Conservation (phyloP, 768 basidiomycete genomes). For the Pholiota molesta region DNA sequence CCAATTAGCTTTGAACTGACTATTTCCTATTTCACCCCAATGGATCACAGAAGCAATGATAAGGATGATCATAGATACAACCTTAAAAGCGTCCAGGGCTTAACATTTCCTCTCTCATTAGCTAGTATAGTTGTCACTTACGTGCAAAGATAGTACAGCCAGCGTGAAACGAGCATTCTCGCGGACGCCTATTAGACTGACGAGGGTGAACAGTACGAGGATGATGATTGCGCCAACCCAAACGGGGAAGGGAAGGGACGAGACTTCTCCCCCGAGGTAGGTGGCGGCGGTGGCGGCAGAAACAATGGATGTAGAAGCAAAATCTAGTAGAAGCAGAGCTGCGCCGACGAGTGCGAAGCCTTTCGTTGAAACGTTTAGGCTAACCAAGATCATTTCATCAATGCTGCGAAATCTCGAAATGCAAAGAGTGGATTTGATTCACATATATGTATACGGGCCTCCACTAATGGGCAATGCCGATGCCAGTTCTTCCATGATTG, state of each 20-base stretch:
- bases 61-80: constrained; percentile 57
- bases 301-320: constrained; percentile 67
- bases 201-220: constrained; percentile 51
- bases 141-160: constrained; percentile 60
- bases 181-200: constrained; percentile 60
- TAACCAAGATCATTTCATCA: constrained; percentile 18
- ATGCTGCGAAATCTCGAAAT: neutral
- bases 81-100: constrained; percentile 33
- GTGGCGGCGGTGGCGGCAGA: constrained; percentile 73
- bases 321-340: constrained; percentile 70
- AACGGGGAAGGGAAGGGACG: constrained; percentile 52
- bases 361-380: constrained; percentile 67
- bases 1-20: constrained; percentile 61
- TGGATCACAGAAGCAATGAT: constrained; percentile 50
- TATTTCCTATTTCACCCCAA: constrained; percentile 54
- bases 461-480: constrained; percentile 71
- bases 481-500: constrained; percentile 73
- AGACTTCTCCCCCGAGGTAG: constrained; percentile 67
- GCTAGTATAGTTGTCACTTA: constrained; percentile 30
- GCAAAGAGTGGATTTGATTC: constrained; percentile 28
- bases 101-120: neutral
- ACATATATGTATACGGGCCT: constrained; percentile 74
- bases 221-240: constrained; percentile 58
- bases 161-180: constrained; percentile 68
- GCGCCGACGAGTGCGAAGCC: constrained; percentile 66